A percentile compares a stretch with the other conserved stretches of the same genome.
Conservation (phyloP, 1,139 yeast genomes). For the Geotrichum europaeum region DNA sequence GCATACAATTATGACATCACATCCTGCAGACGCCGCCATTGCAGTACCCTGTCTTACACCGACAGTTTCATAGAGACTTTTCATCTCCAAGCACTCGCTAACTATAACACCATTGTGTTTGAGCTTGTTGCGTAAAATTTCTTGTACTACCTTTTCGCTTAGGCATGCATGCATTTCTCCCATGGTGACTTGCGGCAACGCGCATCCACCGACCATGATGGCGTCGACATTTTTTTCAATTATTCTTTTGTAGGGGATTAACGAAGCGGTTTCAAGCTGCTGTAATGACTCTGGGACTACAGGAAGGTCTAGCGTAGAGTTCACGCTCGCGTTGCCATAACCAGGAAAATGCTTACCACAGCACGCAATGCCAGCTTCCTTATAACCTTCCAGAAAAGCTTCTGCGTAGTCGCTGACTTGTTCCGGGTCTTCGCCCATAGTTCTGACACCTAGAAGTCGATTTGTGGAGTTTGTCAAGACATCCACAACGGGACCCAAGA, state of each 20-base stretch:
- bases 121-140: slow-evolving; percentile 47
- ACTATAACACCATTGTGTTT: slow-evolving; percentile 56
- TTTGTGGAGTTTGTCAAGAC: slow-evolving; percentile 54
- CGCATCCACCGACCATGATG: slow-evolving; percentile 58
- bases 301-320: slow-evolving; percentile 52
- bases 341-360: slow-evolving; percentile 67
- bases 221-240: slow-evolving; percentile 51
- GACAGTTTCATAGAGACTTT: slow-evolving; percentile 53
- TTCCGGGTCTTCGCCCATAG: slow-evolving; percentile 56
- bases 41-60: slow-evolving; percentile 64
- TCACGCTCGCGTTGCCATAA: slow-evolving; percentile 57
- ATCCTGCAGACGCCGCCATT: slow-evolving; percentile 56
- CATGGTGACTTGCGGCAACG: slow-evolving; percentile 55
- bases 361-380: slow-evolving; percentile 50
- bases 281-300: slow-evolving; percentile 53
- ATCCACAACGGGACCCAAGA: slow-evolving; percentile 59
- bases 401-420: slow-evolving; percentile 54
- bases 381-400: slow-evolving; percentile 51
- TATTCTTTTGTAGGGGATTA: slow-evolving; percentile 50
- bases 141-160: slow-evolving; percentile 52
- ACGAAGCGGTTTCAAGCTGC: slow-evolving; percentile 47
- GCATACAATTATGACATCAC: slow-evolving; percentile 61
- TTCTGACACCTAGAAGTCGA: slow-evolving; percentile 54
- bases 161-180: slow-evolving; percentile 61
- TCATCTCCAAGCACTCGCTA: slow-evolving; percentile 62